These are phyloP conservation scores for Pestalotiopsis sp. DNA, from an alignment of 2,329 filamentous ascomycete genomes.

Conservation along the genomic window DNA sequence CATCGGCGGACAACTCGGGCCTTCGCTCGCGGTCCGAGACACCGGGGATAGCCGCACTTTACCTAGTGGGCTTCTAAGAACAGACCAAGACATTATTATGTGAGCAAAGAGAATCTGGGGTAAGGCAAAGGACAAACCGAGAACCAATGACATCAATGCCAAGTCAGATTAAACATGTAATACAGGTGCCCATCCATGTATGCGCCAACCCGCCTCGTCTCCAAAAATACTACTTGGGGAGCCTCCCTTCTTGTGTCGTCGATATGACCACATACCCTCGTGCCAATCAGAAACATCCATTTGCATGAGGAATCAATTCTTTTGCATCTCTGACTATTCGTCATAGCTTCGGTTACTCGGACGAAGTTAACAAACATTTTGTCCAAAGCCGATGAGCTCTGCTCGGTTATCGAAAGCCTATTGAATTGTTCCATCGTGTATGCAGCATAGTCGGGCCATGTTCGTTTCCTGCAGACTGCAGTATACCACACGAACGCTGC, in stretches of 20 bases:
- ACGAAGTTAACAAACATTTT: background rate
- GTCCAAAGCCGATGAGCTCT: background rate
- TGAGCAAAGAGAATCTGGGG: slow-evolving; percentile 7
- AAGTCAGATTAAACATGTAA: background rate
- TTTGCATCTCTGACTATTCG: background rate
- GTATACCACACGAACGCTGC: background rate
- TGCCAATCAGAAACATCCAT: background rate
- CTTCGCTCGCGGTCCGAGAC: slow-evolving; percentile 6
- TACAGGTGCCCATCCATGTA: background rate
- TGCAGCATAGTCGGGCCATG: background rate
- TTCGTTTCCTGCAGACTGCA: background rate
- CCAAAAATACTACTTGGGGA: background rate
- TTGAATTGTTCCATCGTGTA: background rate
- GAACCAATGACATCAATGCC: slow-evolving; percentile 5
- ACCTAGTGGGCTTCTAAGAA: background rate
- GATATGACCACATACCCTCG: background rate
- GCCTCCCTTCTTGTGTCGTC: background rate
- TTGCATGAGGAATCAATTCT: background rate
- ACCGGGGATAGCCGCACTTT: background rate
- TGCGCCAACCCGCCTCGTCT: background rate
- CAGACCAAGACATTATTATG: background rate
- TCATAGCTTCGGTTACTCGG: background rate
- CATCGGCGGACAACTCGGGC: background rate
- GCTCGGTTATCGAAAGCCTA: background rate
- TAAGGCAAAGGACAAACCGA: background rate